Evolutionary conservation across 768 basidiomycete genomes (phyloP).

Genomic region (Paxillus involutus): DNA sequence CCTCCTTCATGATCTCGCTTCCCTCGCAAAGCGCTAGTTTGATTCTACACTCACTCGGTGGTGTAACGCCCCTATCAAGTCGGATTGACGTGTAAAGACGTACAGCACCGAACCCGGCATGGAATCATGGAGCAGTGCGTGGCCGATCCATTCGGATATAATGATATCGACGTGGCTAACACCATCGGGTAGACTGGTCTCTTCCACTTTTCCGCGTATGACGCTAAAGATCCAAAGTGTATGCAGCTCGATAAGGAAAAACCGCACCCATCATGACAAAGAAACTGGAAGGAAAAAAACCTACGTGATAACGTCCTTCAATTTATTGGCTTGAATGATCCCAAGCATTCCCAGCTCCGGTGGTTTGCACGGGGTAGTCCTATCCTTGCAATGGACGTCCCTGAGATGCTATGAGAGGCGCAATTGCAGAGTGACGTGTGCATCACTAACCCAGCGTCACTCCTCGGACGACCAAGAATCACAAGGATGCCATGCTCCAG

Average conservation of each 20-base stretch:
- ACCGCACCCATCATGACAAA: not conserved
- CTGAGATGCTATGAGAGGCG: too few relatives aligned
- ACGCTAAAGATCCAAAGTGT: slow-evolving; percentile 48
- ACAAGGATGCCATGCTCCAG: too few relatives aligned
- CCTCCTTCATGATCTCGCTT: slow-evolving; percentile 79
- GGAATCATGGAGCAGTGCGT: slow-evolving; percentile 88
- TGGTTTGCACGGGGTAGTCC: too few relatives aligned
- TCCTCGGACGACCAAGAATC: too few relatives aligned
- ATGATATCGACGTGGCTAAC: slow-evolving; percentile 87
- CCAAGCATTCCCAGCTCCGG: too few relatives aligned
- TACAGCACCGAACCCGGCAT: slow-evolving; percentile 95
- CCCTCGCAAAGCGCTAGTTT: slow-evolving; percentile 83
- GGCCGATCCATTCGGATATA: slow-evolving; percentile 98
- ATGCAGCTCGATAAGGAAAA: not conserved
- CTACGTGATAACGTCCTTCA: slow-evolving; percentile 69
- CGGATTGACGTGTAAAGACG: slow-evolving; percentile 87
- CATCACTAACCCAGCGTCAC: too few relatives aligned
- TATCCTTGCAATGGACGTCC: too few relatives aligned
- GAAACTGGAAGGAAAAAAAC: slow-evolving; percentile 23
- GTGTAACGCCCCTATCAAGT: slow-evolving; percentile 74
- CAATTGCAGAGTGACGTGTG: too few relatives aligned
- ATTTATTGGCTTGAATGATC: slow-evolving; percentile 71
- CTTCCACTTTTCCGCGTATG: slow-evolving; percentile 88
- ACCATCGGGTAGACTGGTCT: slow-evolving; percentile 72
- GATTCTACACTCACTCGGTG: slow-evolving; percentile 86